phyloP scores from a whole-genome alignment of 768 basidiomycete genomes.

The Boletus rubroflammeus region DNA sequence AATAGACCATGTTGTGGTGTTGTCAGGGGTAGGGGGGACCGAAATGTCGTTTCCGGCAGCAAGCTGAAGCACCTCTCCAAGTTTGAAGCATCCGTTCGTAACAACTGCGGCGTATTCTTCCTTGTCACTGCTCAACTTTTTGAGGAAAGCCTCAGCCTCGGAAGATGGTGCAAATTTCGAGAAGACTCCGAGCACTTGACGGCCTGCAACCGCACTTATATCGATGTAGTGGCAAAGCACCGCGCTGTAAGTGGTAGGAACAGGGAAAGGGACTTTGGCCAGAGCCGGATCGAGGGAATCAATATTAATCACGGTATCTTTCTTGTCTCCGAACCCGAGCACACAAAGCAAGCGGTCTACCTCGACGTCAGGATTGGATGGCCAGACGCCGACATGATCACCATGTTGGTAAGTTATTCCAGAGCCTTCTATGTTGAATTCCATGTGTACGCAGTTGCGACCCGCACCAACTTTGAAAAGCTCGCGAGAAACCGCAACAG shows the following conservation, averaged over 20 bases:
- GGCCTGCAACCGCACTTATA: conserved; percentile 90
- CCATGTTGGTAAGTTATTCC: conserved; percentile 99
- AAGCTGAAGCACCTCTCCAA: conserved; percentile 89
- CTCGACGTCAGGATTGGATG: conserved; percentile 88
- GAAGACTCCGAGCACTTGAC: conserved; percentile 85
- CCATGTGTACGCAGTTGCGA: conserved; percentile 92
- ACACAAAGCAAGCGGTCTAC: conserved; percentile 84
- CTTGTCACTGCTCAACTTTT: conserved; percentile 81
- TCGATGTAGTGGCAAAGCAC: conserved; percentile 97
- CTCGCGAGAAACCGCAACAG: conserved; percentile 73
- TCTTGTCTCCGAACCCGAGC: conserved; percentile 79
- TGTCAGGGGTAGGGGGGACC: conserved; percentile 55
- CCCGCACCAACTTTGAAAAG: conserved; percentile 72
- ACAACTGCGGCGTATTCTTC: conserved; percentile 80
- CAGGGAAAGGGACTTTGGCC: conserved; percentile 98
- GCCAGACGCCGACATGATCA: conserved; percentile 98
- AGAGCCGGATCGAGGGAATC: conserved; percentile 97
- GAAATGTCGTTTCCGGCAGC: conserved; percentile 77
- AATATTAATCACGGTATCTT: conserved; percentile 81
- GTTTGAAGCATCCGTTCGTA: conserved; percentile 78
- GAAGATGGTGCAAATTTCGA: conserved; percentile 86
- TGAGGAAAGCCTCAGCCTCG: conserved; percentile 69
- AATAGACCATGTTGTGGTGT: conserved; percentile 84
- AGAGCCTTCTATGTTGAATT: conserved; percentile 90
- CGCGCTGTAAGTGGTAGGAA: conserved; percentile 90